A percentile compares a stretch with the other conserved stretches of the same genome.
These are phyloP conservation scores for Suillus plorans DNA, from an alignment of 768 basidiomycete genomes.

Conservation along the genomic window DNA sequence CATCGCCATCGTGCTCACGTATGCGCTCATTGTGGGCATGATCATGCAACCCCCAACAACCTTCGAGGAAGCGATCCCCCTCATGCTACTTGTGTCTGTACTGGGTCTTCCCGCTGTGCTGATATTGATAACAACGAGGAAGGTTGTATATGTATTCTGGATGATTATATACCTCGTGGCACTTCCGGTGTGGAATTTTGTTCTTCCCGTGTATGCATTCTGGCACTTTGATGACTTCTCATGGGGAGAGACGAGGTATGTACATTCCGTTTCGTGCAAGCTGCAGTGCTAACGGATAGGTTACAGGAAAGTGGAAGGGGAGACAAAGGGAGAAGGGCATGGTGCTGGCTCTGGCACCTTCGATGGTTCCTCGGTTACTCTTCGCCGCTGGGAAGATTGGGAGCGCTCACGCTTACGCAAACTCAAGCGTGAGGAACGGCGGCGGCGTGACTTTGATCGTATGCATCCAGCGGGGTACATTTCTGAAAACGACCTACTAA, in stretches of 20 bases:
- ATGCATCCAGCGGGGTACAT: constrained; percentile 68
- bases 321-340: constrained; percentile 77
- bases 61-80: constrained; percentile 92
- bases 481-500: constrained; percentile 62
- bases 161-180: constrained; percentile 94
- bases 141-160: constrained; percentile 96
- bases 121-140: constrained; percentile 91
- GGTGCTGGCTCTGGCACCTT: constrained; percentile 57
- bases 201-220: constrained; percentile 93
- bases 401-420: constrained; percentile 93
- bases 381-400: constrained; percentile 99
- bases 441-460: constrained; percentile 80
- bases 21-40: constrained; percentile 81
- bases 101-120: constrained; percentile 91
- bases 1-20: constrained; percentile 89
- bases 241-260: constrained; percentile 97
- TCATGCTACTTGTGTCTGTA: constrained; percentile 85
- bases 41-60: constrained; percentile 75
- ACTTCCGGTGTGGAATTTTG: constrained; percentile 94
- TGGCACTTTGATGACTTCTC: constrained; percentile 99
- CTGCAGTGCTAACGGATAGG: constrained; percentile 14
- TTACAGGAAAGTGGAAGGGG: constrained; percentile 90
- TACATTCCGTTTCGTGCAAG: constrained; percentile 7
- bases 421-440: constrained; percentile 80
- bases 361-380: constrained; percentile 67